phyloP scores from a whole-genome alignment of 495 filamentous ascomycete genomes.

The Lophiostoma macrostomum region DNA sequence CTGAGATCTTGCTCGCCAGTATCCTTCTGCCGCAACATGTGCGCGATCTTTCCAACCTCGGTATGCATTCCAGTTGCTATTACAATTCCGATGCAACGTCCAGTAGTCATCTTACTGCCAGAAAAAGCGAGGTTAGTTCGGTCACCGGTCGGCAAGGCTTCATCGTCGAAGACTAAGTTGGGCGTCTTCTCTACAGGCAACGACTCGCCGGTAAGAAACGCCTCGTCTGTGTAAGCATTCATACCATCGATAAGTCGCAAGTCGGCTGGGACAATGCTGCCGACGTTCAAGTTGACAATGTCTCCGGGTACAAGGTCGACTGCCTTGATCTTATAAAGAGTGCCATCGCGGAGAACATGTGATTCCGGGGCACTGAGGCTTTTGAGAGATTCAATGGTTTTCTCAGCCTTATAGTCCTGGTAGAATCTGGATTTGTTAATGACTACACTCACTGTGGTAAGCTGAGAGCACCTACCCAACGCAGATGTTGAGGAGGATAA shows the following conservation, averaged over 20 bases:
- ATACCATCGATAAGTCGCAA: slow-evolving; percentile 60
- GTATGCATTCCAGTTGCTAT: slow-evolving; percentile 66
- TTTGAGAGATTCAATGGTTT: slow-evolving; percentile 75
- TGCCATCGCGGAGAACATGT: slow-evolving; percentile 69
- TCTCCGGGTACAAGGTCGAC: slow-evolving; percentile 74
- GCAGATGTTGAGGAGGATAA: slow-evolving; percentile 74
- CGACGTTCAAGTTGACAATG: slow-evolving; percentile 59
- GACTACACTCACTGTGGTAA: neutral
- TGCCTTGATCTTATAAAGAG: slow-evolving; percentile 60
- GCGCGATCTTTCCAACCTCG: slow-evolving; percentile 67
- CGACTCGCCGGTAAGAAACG: slow-evolving; percentile 72
- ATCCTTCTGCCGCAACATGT: slow-evolving; percentile 53
- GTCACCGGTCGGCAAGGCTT: slow-evolving; percentile 59
- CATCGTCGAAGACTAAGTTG: slow-evolving; percentile 26
- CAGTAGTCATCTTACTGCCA: slow-evolving; percentile 64
- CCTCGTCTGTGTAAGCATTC: slow-evolving; percentile 69
- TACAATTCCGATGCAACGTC: slow-evolving; percentile 62
- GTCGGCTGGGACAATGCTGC: slow-evolving; percentile 69
- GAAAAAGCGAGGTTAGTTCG: slow-evolving; percentile 69
- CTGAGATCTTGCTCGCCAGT: slow-evolving; percentile 30
- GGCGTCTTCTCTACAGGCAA: slow-evolving; percentile 59
- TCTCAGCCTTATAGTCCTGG: slow-evolving; percentile 80
- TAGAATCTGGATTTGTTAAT: slow-evolving; percentile 51
- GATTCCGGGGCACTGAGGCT: slow-evolving; percentile 75
- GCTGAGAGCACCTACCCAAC: slow-evolving; percentile 49